These are phyloP conservation scores for Coniosporium apollinis DNA, from an alignment of 495 filamentous ascomycete species.

Conservation along the genomic window DNA sequence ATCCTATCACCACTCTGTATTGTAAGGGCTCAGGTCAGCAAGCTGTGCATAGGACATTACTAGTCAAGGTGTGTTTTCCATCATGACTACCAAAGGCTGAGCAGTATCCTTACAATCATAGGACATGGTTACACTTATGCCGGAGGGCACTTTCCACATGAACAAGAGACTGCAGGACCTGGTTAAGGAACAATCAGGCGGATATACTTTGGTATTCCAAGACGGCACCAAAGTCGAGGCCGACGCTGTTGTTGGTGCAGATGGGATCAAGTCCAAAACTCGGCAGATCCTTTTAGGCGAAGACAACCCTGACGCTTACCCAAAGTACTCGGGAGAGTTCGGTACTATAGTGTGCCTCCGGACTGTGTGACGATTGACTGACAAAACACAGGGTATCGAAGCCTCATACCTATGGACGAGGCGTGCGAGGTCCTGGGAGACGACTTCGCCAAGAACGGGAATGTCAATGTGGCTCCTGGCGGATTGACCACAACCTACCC, in stretches of 20 bases:
- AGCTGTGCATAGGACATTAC: conserved; percentile 27
- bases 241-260: conserved; percentile 1
- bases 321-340: background rate
- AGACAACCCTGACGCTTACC: background rate
- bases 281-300: conserved; percentile 6
- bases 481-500: conserved; percentile 1
- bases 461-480: background rate
- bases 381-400: conserved; percentile 1
- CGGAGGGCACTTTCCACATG: conserved; percentile 26
- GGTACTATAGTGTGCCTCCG: too few species aligned
- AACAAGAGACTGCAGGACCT: conserved; percentile 23
- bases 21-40: conserved; percentile 17
- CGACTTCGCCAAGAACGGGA: background rate
- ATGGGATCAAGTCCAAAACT: conserved; percentile 8
- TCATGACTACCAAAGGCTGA: too few species aligned
- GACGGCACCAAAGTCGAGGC: background rate
- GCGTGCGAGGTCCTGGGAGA: background rate
- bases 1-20: conserved; percentile 8
- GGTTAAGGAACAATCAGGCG: too few species aligned
- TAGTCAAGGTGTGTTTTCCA: conserved; percentile 40
- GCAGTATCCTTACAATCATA: too few species aligned
- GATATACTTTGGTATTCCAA: too few species aligned
- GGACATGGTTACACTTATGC: conserved; percentile 37
- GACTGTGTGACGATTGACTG: background rate
- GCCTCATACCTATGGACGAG: conserved; percentile 2